Percentiles rank a stretch among this genome's conserved stretches.
Evolutionary conservation across 1,284 basidiomycete genomes (phyloP).

Genomic region (Chondrostereum purpureum): DNA sequence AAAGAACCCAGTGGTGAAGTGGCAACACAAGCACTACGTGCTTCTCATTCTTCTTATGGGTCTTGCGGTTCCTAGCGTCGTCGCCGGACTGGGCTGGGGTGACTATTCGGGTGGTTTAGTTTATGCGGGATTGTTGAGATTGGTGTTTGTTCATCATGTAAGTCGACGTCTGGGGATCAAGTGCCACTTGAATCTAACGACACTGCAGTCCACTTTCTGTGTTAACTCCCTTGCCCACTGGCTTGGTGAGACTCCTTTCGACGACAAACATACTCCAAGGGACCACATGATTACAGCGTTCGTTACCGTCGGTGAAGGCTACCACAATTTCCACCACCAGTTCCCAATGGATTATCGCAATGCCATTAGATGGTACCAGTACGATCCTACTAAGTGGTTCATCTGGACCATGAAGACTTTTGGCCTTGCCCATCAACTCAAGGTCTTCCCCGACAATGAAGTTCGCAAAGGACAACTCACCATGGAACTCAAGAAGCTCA

Average conservation of each 20-base stretch:
- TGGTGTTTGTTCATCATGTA: constrained; percentile 77
- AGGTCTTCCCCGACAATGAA: constrained; percentile 53
- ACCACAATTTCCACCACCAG: constrained; percentile 89
- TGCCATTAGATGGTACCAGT: constrained; percentile 68
- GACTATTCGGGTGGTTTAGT: constrained; percentile 83
- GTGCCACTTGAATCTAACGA: too few species aligned
- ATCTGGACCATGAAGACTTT: constrained; percentile 59
- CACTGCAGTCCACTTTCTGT: constrained; percentile 76
- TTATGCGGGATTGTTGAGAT: constrained; percentile 64
- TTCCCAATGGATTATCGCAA: constrained; percentile 45
- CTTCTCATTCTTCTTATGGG: constrained; percentile 11
- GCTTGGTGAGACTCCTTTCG: constrained; percentile 79
- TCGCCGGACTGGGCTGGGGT: constrained; percentile 74
- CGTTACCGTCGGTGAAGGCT: constrained; percentile 86
- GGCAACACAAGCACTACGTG: constrained; percentile 82
- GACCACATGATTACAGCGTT: constrained; percentile 85
- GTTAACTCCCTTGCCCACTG: constrained; percentile 91
- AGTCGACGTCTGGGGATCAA: constrained; percentile 12
- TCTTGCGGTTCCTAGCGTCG: constrained; percentile 44
- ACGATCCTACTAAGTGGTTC: constrained; percentile 78
- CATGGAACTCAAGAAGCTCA: constrained; percentile 85
- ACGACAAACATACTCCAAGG: constrained; percentile 77
- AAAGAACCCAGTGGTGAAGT: constrained; percentile 69
- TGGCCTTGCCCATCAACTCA: constrained; percentile 71
- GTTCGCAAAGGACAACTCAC: constrained; percentile 77